Evolutionary conservation across 73 alveolate species (phyloP), one percentile per base, ranked within the genome.

Genomic region (Paramecium bursaria): DNA sequence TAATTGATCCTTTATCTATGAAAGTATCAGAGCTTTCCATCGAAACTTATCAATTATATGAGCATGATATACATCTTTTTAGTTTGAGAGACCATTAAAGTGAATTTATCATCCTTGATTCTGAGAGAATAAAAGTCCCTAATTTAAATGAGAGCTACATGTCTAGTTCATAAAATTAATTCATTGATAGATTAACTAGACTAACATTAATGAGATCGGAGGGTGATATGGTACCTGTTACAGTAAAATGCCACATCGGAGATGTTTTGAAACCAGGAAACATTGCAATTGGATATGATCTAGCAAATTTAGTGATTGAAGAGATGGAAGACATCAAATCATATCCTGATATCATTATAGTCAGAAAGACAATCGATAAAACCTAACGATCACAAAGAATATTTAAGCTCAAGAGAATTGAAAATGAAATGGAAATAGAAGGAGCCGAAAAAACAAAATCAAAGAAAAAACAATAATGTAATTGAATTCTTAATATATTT

Each of bases 1-100:
- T 97, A 48, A 94, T 97, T 5, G 99, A 97, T 90, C 96, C 98
- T 14, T 74, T 87, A 26, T 88, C 99, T 29, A 90, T 95, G 94
- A 93, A 92, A 50, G 90, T 97, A 13, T 74, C 86, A 52, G 99
- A 94, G 67, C 77, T 97, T 26, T 97, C 94, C 60, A 67, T 80
- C 46, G 97, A 87, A 27, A 87, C 94, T 3, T 97, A 94, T 86
- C 95, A 98, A 98, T 92, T 96, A 67, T 75, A 95, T 86, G 90
- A 92, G 86, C 77, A 85, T 73, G 91, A 76, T 33, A 79, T 54
- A 54, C 86, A 88, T 46, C 77, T 79, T 14, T 75, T 77, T 13
- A 86, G 88, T 61, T 77, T 52, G 31, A 76, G 85, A 75, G 46
- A 86, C 13, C 89, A 79, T 82, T 74, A 77, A 85, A 74, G 91